phyloP scores from a whole-genome alignment of 169 alveolate genomes.

The Cyclospora cayetanensis region DNA sequence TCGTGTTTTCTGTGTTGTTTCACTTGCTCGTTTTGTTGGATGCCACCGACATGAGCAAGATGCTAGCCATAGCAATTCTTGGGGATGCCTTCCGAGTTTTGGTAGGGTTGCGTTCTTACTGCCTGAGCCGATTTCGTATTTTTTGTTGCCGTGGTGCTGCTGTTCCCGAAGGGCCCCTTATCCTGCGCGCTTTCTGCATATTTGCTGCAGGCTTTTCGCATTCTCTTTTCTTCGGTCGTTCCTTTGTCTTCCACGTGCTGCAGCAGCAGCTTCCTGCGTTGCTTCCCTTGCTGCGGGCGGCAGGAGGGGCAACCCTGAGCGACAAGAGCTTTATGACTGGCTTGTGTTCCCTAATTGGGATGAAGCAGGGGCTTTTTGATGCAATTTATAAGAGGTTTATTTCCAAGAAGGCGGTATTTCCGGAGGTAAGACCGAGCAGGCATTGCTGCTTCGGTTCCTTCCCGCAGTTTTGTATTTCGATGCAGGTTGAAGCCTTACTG shows the following conservation, averaged over 20 bases:
- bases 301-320: background rate
- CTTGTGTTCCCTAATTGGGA: background rate
- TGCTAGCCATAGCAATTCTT: too few species aligned
- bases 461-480: too few species aligned
- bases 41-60: too few species aligned
- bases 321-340: background rate
- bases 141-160: background rate
- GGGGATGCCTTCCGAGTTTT: too few species aligned
- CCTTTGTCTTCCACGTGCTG: conserved; percentile 32
- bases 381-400: background rate
- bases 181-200: background rate
- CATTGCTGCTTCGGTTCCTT: too few species aligned
- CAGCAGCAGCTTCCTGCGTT: conserved; percentile 34
- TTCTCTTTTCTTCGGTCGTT: conserved; percentile 23
- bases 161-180: background rate
- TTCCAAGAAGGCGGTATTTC: background rate
- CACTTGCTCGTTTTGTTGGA: too few species aligned
- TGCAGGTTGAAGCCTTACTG: too few species aligned
- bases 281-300: conserved; percentile 24
- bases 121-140: background rate
- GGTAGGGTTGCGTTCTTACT: background rate
- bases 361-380: background rate
- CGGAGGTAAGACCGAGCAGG: conserved; percentile 13
- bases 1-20: too few species aligned
- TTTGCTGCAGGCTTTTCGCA: conserved; percentile 17